Conservation (phyloP, 768 basidiomycete species). For the Leucocoprinus leucothites region DNA sequence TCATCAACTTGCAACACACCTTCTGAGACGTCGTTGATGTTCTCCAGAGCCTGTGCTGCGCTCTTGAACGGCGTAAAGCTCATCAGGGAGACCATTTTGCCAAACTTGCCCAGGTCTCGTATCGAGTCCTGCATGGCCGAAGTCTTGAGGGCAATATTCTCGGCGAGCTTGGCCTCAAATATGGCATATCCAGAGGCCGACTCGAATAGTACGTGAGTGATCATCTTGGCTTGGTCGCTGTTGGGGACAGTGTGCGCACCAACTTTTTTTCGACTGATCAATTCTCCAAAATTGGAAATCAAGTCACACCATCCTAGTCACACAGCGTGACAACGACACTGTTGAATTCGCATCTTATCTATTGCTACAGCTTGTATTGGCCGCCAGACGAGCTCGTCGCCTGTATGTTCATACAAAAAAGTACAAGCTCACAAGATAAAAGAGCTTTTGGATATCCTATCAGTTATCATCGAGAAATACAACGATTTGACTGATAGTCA, state of each 20-base stretch:
- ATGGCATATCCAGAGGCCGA: conserved; percentile 92
- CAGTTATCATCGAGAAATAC: too few relatives aligned
- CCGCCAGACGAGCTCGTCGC: too few relatives aligned
- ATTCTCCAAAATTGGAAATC: background rate
- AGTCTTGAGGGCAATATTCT: conserved; percentile 83
- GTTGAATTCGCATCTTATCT: too few relatives aligned
- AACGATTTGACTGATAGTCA: too few relatives aligned
- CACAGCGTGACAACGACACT: background rate
- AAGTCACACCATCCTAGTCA: background rate
- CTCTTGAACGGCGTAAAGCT: conserved; percentile 95
- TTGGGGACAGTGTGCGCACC: background rate
- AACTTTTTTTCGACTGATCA: conserved; percentile 8
- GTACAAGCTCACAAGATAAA: too few relatives aligned
- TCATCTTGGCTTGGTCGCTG: conserved; percentile 36
- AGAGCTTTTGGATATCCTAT: too few relatives aligned
- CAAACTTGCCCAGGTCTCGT: conserved; percentile 82
- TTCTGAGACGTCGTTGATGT: conserved; percentile 94
- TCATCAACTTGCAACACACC: conserved; percentile 45
- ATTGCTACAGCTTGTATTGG: too few relatives aligned
- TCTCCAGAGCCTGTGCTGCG: conserved; percentile 91
- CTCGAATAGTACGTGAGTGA: conserved; percentile 91
- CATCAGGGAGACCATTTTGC: conserved; percentile 86
- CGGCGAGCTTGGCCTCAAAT: conserved; percentile 82
- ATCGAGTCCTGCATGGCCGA: conserved; percentile 82
- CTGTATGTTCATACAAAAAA: too few relatives aligned